Percentiles rank a stretch among this genome's conserved stretches.
phyloP scores from a whole-genome alignment of 1,284 basidiomycete species.

The Mycena citricolor region DNA sequence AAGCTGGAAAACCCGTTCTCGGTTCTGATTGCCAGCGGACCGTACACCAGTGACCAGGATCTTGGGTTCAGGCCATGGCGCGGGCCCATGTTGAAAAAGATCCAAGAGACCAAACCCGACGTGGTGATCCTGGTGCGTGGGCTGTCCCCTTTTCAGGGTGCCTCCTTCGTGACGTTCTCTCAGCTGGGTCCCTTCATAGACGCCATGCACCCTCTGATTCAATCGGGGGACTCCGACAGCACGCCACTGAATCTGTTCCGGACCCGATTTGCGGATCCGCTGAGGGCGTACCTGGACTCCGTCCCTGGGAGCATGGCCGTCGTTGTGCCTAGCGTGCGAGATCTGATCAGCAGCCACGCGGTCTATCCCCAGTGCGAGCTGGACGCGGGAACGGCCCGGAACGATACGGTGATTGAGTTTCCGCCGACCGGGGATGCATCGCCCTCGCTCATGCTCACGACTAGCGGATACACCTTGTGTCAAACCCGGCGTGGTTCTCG shows the following conservation, averaged over 20 bases:
- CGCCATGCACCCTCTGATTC: slow-evolving; percentile 69
- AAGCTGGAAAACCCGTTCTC: slow-evolving; percentile 48
- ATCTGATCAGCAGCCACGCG: slow-evolving; percentile 77
- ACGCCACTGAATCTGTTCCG: slow-evolving; percentile 73
- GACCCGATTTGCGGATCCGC: slow-evolving; percentile 57
- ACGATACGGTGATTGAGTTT: slow-evolving; percentile 45
- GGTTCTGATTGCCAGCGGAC: slow-evolving; percentile 75
- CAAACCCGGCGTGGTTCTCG: slow-evolving; percentile 85
- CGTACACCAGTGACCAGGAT: slow-evolving; percentile 79
- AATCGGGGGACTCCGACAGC: slow-evolving; percentile 66
- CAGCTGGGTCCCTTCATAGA: slow-evolving; percentile 93
- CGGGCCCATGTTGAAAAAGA: slow-evolving; percentile 55
- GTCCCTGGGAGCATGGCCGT: slow-evolving; percentile 73
- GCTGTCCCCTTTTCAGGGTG: background rate
- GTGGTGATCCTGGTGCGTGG: slow-evolving; percentile 79
- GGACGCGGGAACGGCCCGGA: slow-evolving; percentile 38
- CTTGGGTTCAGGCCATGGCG: slow-evolving; percentile 74
- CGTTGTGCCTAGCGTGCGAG: slow-evolving; percentile 80
- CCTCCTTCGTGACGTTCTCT: slow-evolving; percentile 1
- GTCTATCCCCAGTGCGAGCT: slow-evolving; percentile 89
- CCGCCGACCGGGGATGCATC: background rate
- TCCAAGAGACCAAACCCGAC: slow-evolving; percentile 66
- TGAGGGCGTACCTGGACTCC: slow-evolving; percentile 59
- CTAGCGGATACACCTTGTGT: slow-evolving; percentile 76
- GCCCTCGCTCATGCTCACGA: background rate